Evolutionary conservation across 257 asterid genomes (phyloP).

Genomic region (Petunia axillaris): DNA sequence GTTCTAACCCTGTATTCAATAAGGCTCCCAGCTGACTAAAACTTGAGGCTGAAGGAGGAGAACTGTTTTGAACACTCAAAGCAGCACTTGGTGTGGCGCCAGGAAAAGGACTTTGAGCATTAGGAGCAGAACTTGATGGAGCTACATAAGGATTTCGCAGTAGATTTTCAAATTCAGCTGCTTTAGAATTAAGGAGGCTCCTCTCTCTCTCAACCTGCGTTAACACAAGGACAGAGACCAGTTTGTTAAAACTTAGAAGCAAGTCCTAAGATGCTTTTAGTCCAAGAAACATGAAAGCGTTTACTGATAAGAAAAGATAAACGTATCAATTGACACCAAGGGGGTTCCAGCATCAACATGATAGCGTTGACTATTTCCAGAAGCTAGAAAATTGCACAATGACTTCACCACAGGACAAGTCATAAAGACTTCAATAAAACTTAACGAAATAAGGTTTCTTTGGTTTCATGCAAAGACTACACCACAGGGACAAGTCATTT

Average conservation of each 20-base stretch:
- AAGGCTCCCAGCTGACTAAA: conserved; percentile 72
- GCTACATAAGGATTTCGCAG: conserved; percentile 48
- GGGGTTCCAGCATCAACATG: not conserved
- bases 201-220: conserved; percentile 87
- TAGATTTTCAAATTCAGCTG: conserved; percentile 73
- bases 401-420: too few relatives aligned
- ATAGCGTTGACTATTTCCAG: too few relatives aligned
- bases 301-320: not conserved
- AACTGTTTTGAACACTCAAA: conserved; percentile 38
- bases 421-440: too few relatives aligned
- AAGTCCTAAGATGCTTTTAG: conserved; percentile 9
- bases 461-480: too few relatives aligned
- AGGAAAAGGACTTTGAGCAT: conserved; percentile 54
- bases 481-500: too few relatives aligned
- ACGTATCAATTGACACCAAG: not conserved
- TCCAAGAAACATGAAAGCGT: not conserved
- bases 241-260: conserved; percentile 26
- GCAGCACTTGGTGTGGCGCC: conserved; percentile 39
- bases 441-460: too few relatives aligned
- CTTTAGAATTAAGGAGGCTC: conserved; percentile 61
- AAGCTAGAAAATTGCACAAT: too few relatives aligned
- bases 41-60: conserved; percentile 61
- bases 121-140: conserved; percentile 47
- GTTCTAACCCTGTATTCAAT: conserved; percentile 57
- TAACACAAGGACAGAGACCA: conserved; percentile 31